A percentile compares a stretch with the other conserved stretches of the same genome.
phyloP scores from a whole-genome alignment of 305 asterid species.

The Caryopteris hybrid region DNA sequence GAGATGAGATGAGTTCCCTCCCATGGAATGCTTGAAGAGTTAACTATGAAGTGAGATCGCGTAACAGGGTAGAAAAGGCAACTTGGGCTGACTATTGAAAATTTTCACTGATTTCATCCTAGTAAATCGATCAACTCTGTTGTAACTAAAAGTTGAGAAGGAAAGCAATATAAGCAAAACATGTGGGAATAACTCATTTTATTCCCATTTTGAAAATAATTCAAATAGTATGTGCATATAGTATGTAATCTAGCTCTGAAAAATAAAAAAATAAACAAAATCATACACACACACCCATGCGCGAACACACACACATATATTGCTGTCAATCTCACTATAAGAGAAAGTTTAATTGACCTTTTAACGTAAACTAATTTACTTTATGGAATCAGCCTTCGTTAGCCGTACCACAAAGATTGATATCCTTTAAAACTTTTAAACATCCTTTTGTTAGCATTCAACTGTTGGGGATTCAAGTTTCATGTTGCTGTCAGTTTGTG shows the following conservation, averaged over 20 bases:
- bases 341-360: not conserved
- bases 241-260: not conserved
- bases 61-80: not conserved
- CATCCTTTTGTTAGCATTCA: constrained; percentile 8
- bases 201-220: not conserved
- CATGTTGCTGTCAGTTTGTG: constrained; percentile 21
- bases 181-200: not conserved
- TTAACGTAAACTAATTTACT: not conserved
- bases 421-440: not conserved
- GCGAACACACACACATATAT: not conserved
- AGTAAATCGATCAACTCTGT: not conserved
- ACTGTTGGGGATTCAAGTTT: constrained; percentile 13
- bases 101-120: not conserved
- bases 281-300: too few relatives aligned
- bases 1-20: not conserved
- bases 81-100: not conserved
- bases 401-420: not conserved
- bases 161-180: not conserved
- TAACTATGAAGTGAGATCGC: not conserved
- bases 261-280: not conserved
- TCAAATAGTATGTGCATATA: not conserved
- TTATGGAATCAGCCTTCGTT: not conserved
- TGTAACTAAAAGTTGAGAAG: not conserved
- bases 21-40: not conserved
- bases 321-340: not conserved